Base-by-base conservation (phyloP, 2,329 filamentous ascomycete species). In the Metarhizium brunneum region DNA sequence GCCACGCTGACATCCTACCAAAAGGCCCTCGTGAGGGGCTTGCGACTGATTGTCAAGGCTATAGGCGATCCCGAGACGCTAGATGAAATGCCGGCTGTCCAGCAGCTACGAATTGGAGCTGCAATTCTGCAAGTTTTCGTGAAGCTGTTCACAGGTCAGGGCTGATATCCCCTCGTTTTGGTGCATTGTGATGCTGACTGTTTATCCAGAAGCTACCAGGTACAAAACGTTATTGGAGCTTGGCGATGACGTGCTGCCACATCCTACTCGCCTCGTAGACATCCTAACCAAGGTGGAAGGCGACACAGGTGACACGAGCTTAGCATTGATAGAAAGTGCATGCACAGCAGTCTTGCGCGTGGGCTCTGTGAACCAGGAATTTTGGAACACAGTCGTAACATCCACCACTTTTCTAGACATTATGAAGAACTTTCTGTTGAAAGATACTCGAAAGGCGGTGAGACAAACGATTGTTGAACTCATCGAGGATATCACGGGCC, bases 31-130 rank as follows among this genome's bases (percentile, higher is more conserved):
- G 47, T 58, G 67, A 75, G 73, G 58, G 75, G 75, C 2, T 68
- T 86, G 56, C 72, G 71, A 6, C 72, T 87, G 32, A 69, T 87
- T 25, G 77, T 85, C 36, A 72, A 78, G 18, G 84, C 84, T 6
- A 76, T 90, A 52, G 82, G 79, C 13, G 79, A 85, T 56, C 71
- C 76, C 29, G 73, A 79, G 20, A 72, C 86, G 58, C 69, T 80
- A 14, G 72, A 75, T 8, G 69, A 62, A n/a, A 57, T 62, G 35
- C 61, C 62, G 6, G 16, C 57, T 35, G 7, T 47, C 16, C 56
- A 69, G 47, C 65, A 62, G 25, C 56, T 69, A 11, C 63, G 63
- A 47, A 58, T 70, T 14, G 63, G 64, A n/a, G 59, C 58, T 42
- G 57, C 61, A 30, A 60, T 70, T 43, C 57, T 71, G 29, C 63